Conservation (phyloP, 2,329 filamentous ascomycete genomes). For the Penicillium sp. region DNA sequence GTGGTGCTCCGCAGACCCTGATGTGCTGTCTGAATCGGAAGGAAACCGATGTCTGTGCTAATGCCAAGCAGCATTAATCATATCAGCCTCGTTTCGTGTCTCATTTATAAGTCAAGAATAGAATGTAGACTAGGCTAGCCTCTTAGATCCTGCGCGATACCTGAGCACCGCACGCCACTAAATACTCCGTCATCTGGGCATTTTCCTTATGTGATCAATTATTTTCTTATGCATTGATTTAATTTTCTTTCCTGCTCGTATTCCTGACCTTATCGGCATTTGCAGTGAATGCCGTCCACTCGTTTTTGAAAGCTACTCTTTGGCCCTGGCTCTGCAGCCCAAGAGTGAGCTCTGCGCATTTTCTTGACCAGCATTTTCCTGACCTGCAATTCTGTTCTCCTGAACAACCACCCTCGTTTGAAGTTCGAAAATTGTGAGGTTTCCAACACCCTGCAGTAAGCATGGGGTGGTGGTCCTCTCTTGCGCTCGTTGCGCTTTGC, state of each 20-base stretch:
- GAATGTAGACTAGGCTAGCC: not conserved
- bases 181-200: not conserved
- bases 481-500: constrained; percentile 33
- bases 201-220: not conserved
- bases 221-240: not conserved
- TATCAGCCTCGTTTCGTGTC: not conserved
- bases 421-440: not conserved
- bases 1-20: not conserved
- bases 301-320: constrained; percentile 10
- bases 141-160: not conserved
- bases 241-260: constrained; percentile 1
- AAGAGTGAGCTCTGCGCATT: not conserved
- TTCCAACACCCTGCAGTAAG: constrained; percentile 7
- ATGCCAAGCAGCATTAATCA: not conserved
- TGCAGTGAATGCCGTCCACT: constrained; percentile 7
- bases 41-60: not conserved
- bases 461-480: constrained; percentile 34
- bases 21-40: not conserved
- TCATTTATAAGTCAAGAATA: constrained; percentile 1
- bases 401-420: not conserved
- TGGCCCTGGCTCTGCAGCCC: not conserved
- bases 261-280: not conserved
- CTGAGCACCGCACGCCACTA: constrained; percentile 1
- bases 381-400: not conserved
- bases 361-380: not conserved